Evolutionary conservation across 2,329 filamentous ascomycete species (phyloP).

Genomic region (Penicillium paneum): DNA sequence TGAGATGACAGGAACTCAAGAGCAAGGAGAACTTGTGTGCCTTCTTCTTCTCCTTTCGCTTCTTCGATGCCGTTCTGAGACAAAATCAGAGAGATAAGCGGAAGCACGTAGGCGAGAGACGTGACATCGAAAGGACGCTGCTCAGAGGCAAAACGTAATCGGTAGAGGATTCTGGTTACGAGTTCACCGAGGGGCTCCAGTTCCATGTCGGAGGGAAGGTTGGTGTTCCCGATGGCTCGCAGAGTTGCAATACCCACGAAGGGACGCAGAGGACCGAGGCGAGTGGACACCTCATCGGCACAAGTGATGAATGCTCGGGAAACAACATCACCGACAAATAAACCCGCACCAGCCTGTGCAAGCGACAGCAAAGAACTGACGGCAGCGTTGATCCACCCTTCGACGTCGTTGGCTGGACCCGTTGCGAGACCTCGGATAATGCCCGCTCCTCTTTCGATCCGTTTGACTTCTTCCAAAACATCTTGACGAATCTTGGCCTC

Average conservation of each 20-base stretch:
- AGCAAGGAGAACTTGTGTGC: slow-evolving; percentile 84
- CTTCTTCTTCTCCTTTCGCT: slow-evolving; percentile 67
- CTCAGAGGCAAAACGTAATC: slow-evolving; percentile 83
- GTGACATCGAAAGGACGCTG: slow-evolving; percentile 90
- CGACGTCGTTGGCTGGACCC: slow-evolving; percentile 84
- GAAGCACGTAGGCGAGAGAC: slow-evolving; percentile 82
- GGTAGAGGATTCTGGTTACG: slow-evolving; percentile 83
- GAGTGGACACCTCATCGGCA: slow-evolving; percentile 67
- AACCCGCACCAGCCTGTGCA: slow-evolving; percentile 68
- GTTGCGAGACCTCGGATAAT: slow-evolving; percentile 78
- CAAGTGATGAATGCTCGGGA: slow-evolving; percentile 76
- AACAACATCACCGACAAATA: slow-evolving; percentile 76
- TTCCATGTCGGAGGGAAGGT: slow-evolving; percentile 68
- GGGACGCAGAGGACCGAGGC: slow-evolving; percentile 71
- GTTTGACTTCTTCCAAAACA: slow-evolving; percentile 67
- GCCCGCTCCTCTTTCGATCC: slow-evolving; percentile 76
- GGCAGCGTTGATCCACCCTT: slow-evolving; percentile 81
- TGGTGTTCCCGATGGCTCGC: slow-evolving; percentile 69
- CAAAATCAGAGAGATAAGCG: slow-evolving; percentile 75
- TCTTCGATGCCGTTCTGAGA: slow-evolving; percentile 71
- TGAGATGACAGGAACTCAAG: slow-evolving; percentile 88
- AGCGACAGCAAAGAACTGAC: slow-evolving; percentile 71
- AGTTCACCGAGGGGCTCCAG: slow-evolving; percentile 77
- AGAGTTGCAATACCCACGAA: slow-evolving; percentile 88
- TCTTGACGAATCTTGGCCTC: slow-evolving; percentile 73